Percentiles rank a stretch among this genome's conserved stretches.
Conservation (phyloP, 768 basidiomycete species). For the Tricholoma furcatifolium region DNA sequence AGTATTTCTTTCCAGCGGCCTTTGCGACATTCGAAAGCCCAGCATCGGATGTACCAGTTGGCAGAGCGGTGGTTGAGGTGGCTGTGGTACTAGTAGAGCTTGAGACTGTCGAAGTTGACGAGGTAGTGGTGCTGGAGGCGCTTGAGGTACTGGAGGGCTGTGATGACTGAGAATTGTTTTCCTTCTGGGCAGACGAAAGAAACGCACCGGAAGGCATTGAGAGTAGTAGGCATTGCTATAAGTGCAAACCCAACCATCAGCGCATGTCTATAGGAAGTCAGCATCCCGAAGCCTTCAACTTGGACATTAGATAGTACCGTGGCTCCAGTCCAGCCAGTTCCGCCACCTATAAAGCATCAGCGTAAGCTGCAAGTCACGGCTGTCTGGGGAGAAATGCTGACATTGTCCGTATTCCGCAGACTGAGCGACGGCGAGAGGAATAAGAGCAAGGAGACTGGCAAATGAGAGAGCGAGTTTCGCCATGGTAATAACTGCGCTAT, state of each 20-base stretch:
- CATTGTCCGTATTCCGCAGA: constrained; percentile 2
- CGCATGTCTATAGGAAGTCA: constrained; percentile 29
- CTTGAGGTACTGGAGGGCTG: constrained; percentile 4
- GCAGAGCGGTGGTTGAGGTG: constrained; percentile 25
- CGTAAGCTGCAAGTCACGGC: not conserved
- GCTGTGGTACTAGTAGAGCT: constrained; percentile 33
- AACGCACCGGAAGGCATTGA: constrained; percentile 39
- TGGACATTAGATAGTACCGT: constrained; percentile 22
- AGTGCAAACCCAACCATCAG: constrained; percentile 36
- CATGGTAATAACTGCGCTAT: not conserved
- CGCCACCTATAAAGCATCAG: constrained; percentile 19
- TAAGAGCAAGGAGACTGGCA: constrained; percentile 23
- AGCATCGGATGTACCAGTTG: constrained; percentile 32
- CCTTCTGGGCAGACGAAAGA: not conserved
- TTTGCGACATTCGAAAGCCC: constrained; percentile 40
- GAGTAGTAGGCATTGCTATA: constrained; percentile 39
- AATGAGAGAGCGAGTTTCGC: constrained; percentile 25
- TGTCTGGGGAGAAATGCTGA: constrained; percentile 14
- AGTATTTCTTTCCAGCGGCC: constrained; percentile 46
- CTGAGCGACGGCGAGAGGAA: constrained; percentile 1
- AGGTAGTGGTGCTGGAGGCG: constrained; percentile 32
- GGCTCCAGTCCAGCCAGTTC: constrained; percentile 26
- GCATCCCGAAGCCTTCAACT: not conserved
- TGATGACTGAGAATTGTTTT: not conserved
- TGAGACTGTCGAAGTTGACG: constrained; percentile 4